Evolutionary conservation across 768 basidiomycete species (phyloP).

Genomic region (Paxillus involutus): DNA sequence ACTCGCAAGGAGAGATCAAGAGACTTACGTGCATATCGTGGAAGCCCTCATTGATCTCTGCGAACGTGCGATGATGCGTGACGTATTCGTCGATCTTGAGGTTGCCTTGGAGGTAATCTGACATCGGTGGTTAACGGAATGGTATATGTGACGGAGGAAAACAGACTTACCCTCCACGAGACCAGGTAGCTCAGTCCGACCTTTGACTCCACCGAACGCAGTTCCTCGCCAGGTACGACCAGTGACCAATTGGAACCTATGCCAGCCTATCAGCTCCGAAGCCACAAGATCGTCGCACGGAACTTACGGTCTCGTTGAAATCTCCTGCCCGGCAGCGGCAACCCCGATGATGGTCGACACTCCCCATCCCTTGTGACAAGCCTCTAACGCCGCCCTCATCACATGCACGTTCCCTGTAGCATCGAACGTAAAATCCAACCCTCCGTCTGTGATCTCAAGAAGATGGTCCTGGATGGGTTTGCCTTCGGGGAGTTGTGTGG

Average conservation of each 20-base stretch:
- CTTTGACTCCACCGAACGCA: slow-evolving; percentile 98
- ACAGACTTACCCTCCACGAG: slow-evolving; percentile 75
- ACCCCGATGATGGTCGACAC: slow-evolving; percentile 95
- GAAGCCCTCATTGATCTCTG: slow-evolving; percentile 85
- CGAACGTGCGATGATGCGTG: slow-evolving; percentile 76
- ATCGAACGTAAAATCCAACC: slow-evolving; percentile 96
- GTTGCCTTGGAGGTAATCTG: slow-evolving; percentile 80
- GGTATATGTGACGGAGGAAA: background rate
- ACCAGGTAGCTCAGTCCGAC: slow-evolving; percentile 91
- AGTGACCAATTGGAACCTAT: slow-evolving; percentile 68
- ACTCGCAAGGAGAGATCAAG: background rate
- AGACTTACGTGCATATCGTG: slow-evolving; percentile 92
- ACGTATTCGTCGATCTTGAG: slow-evolving; percentile 96
- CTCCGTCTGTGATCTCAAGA: slow-evolving; percentile 92
- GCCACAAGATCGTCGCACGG: background rate
- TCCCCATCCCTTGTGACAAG: slow-evolving; percentile 99
- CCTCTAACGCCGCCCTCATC: slow-evolving; percentile 94
- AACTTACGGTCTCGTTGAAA: slow-evolving; percentile 81
- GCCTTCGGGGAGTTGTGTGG: slow-evolving; percentile 67
- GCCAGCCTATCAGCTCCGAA: slow-evolving; percentile 7
- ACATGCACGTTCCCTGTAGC: slow-evolving; percentile 94
- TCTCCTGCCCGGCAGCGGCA: slow-evolving; percentile 95
- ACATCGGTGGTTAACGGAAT: slow-evolving; percentile 1
- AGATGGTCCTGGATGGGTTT: slow-evolving; percentile 88
- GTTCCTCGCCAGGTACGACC: slow-evolving; percentile 93